Base-by-base conservation (phyloP, 225 moss, liverwort and hornwort species). In the Ulota crispa region DNA sequence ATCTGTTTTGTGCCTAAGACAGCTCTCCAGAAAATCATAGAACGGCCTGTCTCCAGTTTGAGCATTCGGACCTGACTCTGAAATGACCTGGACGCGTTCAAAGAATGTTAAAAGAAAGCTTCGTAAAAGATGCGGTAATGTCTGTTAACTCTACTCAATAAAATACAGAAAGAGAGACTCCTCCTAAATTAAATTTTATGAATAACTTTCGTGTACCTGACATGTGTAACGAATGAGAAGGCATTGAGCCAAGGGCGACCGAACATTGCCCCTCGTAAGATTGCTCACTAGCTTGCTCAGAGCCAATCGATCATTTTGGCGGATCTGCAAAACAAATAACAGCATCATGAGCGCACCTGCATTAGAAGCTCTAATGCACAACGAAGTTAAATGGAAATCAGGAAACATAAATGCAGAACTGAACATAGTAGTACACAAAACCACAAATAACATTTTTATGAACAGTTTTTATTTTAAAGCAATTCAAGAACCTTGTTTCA, bases 231-330 rank as follows among this genome's bases (percentile, higher is more conserved):
- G 94, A 79, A 95, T 93, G 68, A 95, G 90, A 30, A 95, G 85
- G 78, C 95, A 95, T 70, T 95, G 95, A 36, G 95, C 95, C 83
- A 95, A 85, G n/a, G 95, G 95, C 27, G 95, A 95, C 30, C 95
- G 94, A 62, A 94, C 94, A 84, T 87, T 88, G 73, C 90, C 94
- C 81, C 92, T 88, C 23, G 94, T 94, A 52, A 95, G 95, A 63
- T 90, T 89, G 72, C 87, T 93, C 53, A 95, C 95, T 84, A 95
- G 85, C 79, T 94, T 96, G 92, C 92, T 96, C 54, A 96, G 88
- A 73, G 96, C 96, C 87, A 96, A 73, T 55, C 96, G 87, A 75
- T 96, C 96, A 84, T 93, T 96, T 80, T 96, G 96, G 43, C 96
- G 94, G 65, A 96, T 96, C 95, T 96, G 90, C 32, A 68, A 73